Conservation (phyloP, 345 rosid genomes). For the Populus pruinosa region DNA sequence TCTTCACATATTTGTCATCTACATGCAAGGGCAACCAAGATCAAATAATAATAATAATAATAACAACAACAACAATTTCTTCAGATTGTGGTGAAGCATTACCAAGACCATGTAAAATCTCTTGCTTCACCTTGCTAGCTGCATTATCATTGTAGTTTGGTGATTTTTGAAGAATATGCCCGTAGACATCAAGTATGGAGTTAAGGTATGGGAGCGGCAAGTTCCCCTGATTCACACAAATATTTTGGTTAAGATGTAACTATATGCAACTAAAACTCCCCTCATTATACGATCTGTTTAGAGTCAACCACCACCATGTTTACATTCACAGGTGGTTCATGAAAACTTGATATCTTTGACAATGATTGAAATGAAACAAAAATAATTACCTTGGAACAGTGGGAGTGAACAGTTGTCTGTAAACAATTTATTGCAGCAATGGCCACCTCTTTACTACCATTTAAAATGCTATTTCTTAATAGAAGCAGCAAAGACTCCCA, state of each 20-base stretch:
- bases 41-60: not conserved
- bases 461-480: constrained; percentile 70
- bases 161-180: constrained; percentile 69
- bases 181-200: constrained; percentile 78
- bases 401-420: constrained; percentile 76
- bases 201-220: constrained; percentile 75
- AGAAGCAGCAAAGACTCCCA: constrained; percentile 86
- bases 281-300: not conserved
- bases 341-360: not conserved
- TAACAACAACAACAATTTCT: not conserved
- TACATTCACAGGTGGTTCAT: constrained; percentile 1
- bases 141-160: constrained; percentile 53
- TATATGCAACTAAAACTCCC: not conserved
- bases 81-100: constrained; percentile 30
- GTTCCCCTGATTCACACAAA: constrained; percentile 46
- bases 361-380: not conserved
- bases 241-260: constrained; percentile 8
- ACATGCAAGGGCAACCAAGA: not conserved
- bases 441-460: constrained; percentile 90
- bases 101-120: constrained; percentile 87
- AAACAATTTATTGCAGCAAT: constrained; percentile 89
- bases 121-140: constrained; percentile 80
- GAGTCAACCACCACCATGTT: not conserved
- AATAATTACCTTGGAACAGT: constrained; percentile 65
- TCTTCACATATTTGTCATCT: not conserved